These are phyloP conservation scores for Leccinellum luteum DNA, from an alignment of 768 basidiomycete genomes.

Conservation along the genomic window DNA sequence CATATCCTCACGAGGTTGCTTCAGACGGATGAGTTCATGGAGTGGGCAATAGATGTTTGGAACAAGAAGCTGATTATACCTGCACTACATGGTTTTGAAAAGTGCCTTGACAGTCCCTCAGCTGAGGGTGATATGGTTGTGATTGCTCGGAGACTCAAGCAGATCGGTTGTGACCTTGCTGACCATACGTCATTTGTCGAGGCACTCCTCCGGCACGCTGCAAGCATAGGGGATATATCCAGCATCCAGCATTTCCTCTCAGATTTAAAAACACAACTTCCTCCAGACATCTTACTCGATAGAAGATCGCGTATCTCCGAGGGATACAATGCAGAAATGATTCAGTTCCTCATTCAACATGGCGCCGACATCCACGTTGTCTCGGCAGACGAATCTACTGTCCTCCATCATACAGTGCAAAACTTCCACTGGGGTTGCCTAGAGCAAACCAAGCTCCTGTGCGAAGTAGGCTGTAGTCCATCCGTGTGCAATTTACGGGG, in stretches of 20 bases:
- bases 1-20: background rate
- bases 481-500: background rate
- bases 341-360: background rate
- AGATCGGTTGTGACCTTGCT: background rate
- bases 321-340: too few relatives aligned
- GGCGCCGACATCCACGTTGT: background rate
- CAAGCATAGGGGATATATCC: background rate
- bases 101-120: background rate
- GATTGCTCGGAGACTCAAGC: background rate
- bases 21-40: background rate
- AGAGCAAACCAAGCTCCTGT: background rate
- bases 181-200: background rate
- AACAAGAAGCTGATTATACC: background rate
- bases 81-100: background rate
- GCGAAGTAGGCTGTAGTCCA: background rate
- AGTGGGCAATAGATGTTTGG: background rate
- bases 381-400: background rate
- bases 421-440: accelerated
- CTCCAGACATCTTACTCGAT: background rate
- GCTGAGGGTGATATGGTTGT: background rate
- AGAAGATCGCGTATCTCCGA: too few relatives aligned
- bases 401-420: background rate
- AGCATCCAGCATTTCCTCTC: background rate
- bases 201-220: background rate
- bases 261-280: background rate